Evolutionary conservation across 768 basidiomycete species (phyloP).

Genomic region (Hortiboletus flavorubellus): DNA sequence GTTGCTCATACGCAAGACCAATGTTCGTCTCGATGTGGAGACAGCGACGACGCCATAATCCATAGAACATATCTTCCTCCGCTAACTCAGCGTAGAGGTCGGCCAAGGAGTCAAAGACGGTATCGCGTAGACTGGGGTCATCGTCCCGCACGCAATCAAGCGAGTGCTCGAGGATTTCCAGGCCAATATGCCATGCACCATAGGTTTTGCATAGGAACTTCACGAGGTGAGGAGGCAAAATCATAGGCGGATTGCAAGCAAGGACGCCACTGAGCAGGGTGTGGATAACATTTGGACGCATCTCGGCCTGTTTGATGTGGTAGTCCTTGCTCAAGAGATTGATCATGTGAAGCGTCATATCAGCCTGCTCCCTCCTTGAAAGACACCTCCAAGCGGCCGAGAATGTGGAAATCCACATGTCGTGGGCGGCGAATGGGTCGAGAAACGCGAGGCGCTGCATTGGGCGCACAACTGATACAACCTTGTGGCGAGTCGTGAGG

Average conservation of each 20-base stretch:
- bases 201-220: conserved; percentile 97
- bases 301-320: conserved; percentile 82
- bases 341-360: conserved; percentile 87
- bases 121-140: conserved; percentile 75
- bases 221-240: conserved; percentile 88
- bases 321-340: conserved; percentile 90
- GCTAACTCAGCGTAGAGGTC: conserved; percentile 94
- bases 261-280: conserved; percentile 83
- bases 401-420: conserved; percentile 86
- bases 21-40: conserved; percentile 89
- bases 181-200: conserved; percentile 89
- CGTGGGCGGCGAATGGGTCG: conserved; percentile 73
- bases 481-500: conserved; percentile 45
- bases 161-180: conserved; percentile 83
- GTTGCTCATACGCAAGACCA: conserved; percentile 88
- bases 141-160: conserved; percentile 78
- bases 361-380: conserved; percentile 80
- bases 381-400: conserved; percentile 83
- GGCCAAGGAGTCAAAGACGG: conserved; percentile 84
- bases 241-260: conserved; percentile 83
- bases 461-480: conserved; percentile 59
- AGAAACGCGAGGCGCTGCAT: conserved; percentile 81
- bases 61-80: conserved; percentile 97
- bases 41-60: conserved; percentile 87
- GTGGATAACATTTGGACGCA: conserved; percentile 90